Conservation (phyloP, 1,284 basidiomycete genomes). For the Puccinia triticina region DNA sequence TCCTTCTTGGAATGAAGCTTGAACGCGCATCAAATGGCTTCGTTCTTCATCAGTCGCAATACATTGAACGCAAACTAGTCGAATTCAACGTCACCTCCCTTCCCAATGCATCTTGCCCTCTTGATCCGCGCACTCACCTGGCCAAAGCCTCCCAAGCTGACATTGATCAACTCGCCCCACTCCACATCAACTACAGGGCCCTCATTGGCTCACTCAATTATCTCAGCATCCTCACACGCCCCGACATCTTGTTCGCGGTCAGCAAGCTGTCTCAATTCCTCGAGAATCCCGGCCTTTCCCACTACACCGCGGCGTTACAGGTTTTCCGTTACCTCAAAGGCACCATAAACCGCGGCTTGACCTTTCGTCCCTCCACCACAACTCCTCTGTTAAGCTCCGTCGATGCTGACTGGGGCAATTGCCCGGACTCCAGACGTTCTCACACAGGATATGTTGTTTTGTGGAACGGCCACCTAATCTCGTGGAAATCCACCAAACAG, state of each 20-base stretch:
- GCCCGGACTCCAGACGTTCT: neutral
- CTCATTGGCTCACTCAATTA: conserved; percentile 4
- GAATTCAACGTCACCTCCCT: neutral
- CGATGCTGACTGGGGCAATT: conserved; percentile 3
- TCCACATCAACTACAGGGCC: neutral
- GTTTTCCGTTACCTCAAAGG: neutral
- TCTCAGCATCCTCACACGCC: neutral
- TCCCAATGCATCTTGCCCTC: neutral
- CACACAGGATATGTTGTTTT: neutral
- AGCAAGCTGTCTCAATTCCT: neutral
- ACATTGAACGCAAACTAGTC: neutral
- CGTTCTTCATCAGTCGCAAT: neutral
- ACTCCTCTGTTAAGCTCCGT: neutral
- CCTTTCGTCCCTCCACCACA: too few relatives aligned
- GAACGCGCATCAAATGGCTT: neutral
- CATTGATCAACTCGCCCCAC: neutral
- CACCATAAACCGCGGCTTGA: neutral
- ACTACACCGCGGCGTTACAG: neutral
- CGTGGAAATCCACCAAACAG: neutral
- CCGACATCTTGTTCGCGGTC: neutral
- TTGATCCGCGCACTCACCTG: conserved; percentile 70
- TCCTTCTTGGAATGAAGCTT: neutral
- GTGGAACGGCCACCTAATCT: neutral
- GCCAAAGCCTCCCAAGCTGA: neutral
- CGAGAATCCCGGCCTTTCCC: neutral